These are phyloP conservation scores for Corymbia citriodora DNA, from an alignment of 441 rosid genomes.

Conservation along the genomic window DNA sequence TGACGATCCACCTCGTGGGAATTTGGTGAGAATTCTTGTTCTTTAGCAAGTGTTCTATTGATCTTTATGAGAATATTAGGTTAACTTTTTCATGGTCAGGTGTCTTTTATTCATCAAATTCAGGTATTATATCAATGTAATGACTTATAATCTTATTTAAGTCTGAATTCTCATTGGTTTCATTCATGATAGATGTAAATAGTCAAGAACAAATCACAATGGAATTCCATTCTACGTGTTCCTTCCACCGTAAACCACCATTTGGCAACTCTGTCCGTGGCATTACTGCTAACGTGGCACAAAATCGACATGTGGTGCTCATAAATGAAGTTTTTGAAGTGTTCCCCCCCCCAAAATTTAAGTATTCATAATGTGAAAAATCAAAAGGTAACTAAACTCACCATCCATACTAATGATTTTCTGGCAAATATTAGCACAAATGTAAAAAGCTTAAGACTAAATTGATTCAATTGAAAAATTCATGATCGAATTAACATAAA, in stretches of 20 bases:
- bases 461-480: background rate
- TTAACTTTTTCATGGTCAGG: background rate
- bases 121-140: background rate
- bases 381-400: too few relatives aligned
- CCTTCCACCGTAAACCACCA: background rate
- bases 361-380: background rate
- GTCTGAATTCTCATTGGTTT: background rate
- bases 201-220: background rate
- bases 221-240: background rate
- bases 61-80: background rate
- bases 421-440: background rate
- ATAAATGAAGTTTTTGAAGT: rapidly evolving
- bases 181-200: background rate
- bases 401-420: too few relatives aligned
- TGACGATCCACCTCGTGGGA: too few relatives aligned
- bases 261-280: background rate
- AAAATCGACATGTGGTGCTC: background rate
- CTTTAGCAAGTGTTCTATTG: background rate
- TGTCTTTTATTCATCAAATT: background rate
- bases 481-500: rapidly evolving
- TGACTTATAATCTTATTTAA: background rate
- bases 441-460: rapidly evolving
- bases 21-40: background rate
- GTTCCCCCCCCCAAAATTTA: background rate
- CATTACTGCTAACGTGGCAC: background rate